A percentile compares a stretch with the other conserved stretches of the same genome.
Conservation (phyloP, 805 yeast species). For the Torulaspora microellipsoides region DNA sequence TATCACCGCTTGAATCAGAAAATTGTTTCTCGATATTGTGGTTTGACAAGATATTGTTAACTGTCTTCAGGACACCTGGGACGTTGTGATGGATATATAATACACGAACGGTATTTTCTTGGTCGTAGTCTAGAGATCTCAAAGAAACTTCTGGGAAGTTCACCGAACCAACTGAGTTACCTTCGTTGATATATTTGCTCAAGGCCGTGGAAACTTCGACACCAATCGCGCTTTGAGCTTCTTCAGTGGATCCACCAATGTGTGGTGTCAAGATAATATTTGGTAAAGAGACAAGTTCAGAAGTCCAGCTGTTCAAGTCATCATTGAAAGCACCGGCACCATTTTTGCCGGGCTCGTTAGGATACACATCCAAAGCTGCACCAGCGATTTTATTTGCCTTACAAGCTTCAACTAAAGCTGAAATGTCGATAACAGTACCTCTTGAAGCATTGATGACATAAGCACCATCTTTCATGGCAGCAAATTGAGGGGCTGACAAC, state of each 20-base stretch:
- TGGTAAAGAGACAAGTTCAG: constrained; percentile 75
- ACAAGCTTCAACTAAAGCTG: constrained; percentile 87
- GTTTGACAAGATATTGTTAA: constrained; percentile 88
- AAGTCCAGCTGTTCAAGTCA: constrained; percentile 74
- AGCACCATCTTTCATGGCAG: constrained; percentile 94
- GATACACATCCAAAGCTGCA: constrained; percentile 94
- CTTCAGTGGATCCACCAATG: constrained; percentile 98
- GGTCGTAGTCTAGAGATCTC: constrained; percentile 83
- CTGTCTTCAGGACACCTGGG: constrained; percentile 97
- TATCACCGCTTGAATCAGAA: constrained; percentile 93
- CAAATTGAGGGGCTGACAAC: constrained; percentile 84
- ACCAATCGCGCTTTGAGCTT: constrained; percentile 97
- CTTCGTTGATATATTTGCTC: constrained; percentile 91
- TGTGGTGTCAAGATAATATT: constrained; percentile 94
- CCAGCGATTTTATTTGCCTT: constrained; percentile 93
- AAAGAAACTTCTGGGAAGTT: constrained; percentile 98
- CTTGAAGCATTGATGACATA: constrained; percentile 94
- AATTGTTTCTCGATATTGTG: constrained; percentile 97
- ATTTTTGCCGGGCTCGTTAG: constrained; percentile 95
- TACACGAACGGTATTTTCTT: constrained; percentile 85
- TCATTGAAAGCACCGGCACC: constrained; percentile 76
- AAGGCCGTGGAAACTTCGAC: constrained; percentile 86
- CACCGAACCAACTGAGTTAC: constrained; percentile 90
- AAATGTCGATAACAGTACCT: constrained; percentile 96
- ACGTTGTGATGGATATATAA: constrained; percentile 95